phyloP scores from a whole-genome alignment of 768 basidiomycete genomes.

The Hericium coralloides region DNA sequence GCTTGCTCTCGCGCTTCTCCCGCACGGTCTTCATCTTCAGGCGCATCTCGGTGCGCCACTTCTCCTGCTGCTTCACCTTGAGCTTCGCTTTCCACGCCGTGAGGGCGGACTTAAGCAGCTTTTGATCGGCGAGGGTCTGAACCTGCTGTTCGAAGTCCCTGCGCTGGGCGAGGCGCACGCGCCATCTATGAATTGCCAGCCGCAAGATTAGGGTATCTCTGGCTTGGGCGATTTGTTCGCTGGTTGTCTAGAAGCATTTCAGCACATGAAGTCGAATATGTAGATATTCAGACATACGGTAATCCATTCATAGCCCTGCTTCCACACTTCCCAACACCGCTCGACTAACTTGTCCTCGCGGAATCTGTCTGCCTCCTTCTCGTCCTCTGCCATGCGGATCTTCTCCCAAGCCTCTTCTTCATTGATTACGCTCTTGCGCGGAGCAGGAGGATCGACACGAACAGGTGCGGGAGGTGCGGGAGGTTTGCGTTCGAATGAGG shows the following conservation, averaged over 20 bases:
- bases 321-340: conserved; percentile 73
- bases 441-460: conserved; percentile 11
- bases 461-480: conserved; percentile 2
- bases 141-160: conserved; percentile 35
- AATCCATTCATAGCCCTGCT: conserved; percentile 62
- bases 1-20: conserved; percentile 42
- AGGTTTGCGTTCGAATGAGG: neutral
- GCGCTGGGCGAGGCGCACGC: conserved; percentile 27
- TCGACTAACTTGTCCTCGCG: conserved; percentile 53
- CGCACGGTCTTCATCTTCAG: conserved; percentile 55
- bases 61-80: conserved; percentile 44
- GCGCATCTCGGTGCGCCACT: conserved; percentile 67
- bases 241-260: conserved; percentile 49
- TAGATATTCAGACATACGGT: conserved; percentile 38
- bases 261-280: neutral
- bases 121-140: conserved; percentile 33
- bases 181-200: conserved; percentile 54
- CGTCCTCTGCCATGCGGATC: conserved; percentile 60
- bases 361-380: conserved; percentile 63
- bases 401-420: conserved; percentile 76
- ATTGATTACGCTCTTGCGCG: conserved; percentile 44
- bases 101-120: conserved; percentile 34
- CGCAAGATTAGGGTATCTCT: conserved; percentile 58
- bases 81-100: conserved; percentile 45
- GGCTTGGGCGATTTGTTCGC: conserved; percentile 59